A percentile compares a stretch with the other conserved stretches of the same genome.
Evolutionary conservation across 805 yeast species (phyloP).

Genomic region (Spathaspora boniae): DNA sequence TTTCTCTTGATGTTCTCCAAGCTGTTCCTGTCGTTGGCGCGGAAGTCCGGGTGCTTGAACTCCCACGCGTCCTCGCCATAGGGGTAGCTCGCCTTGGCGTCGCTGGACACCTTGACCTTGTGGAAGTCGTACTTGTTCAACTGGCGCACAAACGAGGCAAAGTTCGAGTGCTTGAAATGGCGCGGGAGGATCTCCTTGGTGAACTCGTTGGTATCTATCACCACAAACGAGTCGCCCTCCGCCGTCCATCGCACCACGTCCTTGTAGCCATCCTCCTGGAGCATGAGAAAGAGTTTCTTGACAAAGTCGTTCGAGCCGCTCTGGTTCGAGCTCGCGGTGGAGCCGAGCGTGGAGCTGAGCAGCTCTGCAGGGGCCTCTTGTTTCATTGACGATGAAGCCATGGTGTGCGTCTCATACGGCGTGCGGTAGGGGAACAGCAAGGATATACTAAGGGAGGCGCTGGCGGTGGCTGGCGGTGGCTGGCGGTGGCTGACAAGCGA

Average conservation of each 20-base stretch:
- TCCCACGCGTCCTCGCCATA: constrained; percentile 89
- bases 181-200: constrained; percentile 85
- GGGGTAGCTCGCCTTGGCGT: constrained; percentile 49
- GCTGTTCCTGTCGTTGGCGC: constrained; percentile 68
- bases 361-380: constrained; percentile 3
- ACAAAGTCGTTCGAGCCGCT: constrained; percentile 74
- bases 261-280: constrained; percentile 74
- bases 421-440: too few relatives aligned
- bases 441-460: too few relatives aligned
- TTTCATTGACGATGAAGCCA: background rate
- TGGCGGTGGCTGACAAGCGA: too few relatives aligned
- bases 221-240: constrained; percentile 83
- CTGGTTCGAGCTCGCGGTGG: constrained; percentile 28
- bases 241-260: constrained; percentile 83
- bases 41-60: constrained; percentile 87
- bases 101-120: constrained; percentile 76
- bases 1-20: constrained; percentile 86
- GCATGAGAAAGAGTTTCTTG: constrained; percentile 75
- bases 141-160: constrained; percentile 94
- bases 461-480: too few relatives aligned
- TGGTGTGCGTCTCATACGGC: too few relatives aligned
- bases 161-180: constrained; percentile 92
- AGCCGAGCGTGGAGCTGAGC: constrained; percentile 9
- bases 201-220: constrained; percentile 84
- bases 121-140: constrained; percentile 96